Base-by-base conservation (phyloP, 441 rosid genomes). In the Breynia disticha region DNA sequence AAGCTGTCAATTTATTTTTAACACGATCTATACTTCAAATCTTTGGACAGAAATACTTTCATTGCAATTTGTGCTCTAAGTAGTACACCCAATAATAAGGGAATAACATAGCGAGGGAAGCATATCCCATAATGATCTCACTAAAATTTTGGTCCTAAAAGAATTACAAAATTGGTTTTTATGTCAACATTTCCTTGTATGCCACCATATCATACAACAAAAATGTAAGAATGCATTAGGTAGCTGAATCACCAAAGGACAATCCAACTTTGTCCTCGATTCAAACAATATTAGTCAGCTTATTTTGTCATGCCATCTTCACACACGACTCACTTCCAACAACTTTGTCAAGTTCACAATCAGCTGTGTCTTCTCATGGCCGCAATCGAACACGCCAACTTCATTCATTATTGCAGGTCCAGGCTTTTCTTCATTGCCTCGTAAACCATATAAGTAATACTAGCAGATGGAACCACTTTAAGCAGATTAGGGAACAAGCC, bases 361-460 rank as follows among this genome's bases (percentile, higher is more conserved):
- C 57, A 70, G 72, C 74, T 21, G 24, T 46, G 65, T 56, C 72
- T 57, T 55, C 21, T 43, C 57, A 51, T n/a, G 19, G 18, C 63
- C 35, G 35, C 59, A 52, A 60, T 28, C 13, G 48, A 45, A 45
- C 45, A 43, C 21, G 22, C 49, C 50, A 56, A 38, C 50, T 16
- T 17, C 19, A 16, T 28, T 62, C 9, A 47, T 73, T 44, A 71
- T 57, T 63, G 62, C 70, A 85, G 76, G 48, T 77, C 76, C 70
- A 79, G 64, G 32, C 70, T 73, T 64, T 79, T 79, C 68, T 77
- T 79, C 88, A 82, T 77, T 24, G 78, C 67, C 72, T 82, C 88
- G 54, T 82, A 82, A 54, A 84, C 85, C 67, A 81, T 39, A 56
- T 84, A 84, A 1, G 88, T 79, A 17, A 81, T 84, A 74, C 91